A percentile compares a stretch with the other conserved stretches of the same genome.
These are phyloP conservation scores for Nakataea oryzae DNA, from an alignment of 2,329 filamentous ascomycete genomes.

Conservation along the genomic window DNA sequence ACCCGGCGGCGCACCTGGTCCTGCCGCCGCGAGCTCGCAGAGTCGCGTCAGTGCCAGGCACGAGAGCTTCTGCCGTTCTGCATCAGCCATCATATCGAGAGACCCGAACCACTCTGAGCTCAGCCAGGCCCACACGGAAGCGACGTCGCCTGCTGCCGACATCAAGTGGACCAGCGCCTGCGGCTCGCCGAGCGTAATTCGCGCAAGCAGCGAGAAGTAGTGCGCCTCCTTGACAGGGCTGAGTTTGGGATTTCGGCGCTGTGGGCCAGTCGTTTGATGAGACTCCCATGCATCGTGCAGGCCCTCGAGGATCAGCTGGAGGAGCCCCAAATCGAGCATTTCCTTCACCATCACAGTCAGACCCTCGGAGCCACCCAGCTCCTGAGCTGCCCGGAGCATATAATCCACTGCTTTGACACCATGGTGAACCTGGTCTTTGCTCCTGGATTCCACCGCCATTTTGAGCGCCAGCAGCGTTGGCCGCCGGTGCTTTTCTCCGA, in stretches of 20 bases:
- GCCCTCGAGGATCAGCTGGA: conserved; percentile 52
- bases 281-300: conserved; percentile 62
- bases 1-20: not conserved
- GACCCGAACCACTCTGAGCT: conserved; percentile 56
- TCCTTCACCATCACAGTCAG: conserved; percentile 55
- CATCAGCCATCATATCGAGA: conserved; percentile 56
- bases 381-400: conserved; percentile 51
- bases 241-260: conserved; percentile 56
- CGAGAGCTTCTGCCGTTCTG: conserved; percentile 59
- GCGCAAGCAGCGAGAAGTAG: conserved; percentile 74
- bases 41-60: conserved; percentile 63
- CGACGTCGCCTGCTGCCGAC: conserved; percentile 27
- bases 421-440: conserved; percentile 46
- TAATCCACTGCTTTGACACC: conserved; percentile 53
- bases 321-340: conserved; percentile 52
- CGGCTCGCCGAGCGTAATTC: conserved; percentile 66
- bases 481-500: conserved; percentile 43
- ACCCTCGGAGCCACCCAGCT: conserved; percentile 49
- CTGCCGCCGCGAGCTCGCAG: conserved; percentile 45
- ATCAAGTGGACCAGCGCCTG: conserved; percentile 53
- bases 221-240: conserved; percentile 71
- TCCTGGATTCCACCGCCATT: conserved; percentile 37
- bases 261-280: conserved; percentile 74
- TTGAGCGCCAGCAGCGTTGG: conserved; percentile 38
- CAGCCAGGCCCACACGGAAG: conserved; percentile 49